These are phyloP conservation scores for Pyrus hybrid DNA, from an alignment of 331 rosid species.

Conservation along the genomic window DNA sequence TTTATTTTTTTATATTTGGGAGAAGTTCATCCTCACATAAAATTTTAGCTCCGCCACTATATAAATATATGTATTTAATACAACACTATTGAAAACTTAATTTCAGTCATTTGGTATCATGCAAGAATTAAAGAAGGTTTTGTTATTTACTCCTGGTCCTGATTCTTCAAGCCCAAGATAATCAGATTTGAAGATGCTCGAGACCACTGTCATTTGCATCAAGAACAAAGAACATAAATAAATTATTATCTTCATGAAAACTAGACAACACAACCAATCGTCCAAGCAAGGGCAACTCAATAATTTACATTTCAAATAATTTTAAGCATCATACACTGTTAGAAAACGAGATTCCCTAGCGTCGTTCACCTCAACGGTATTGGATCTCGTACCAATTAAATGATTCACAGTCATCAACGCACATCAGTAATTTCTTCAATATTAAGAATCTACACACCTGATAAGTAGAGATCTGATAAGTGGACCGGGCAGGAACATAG, in stretches of 20 bases:
- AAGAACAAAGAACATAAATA: background rate
- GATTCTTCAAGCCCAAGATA: background rate
- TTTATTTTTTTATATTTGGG: too few relatives aligned
- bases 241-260: background rate
- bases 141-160: background rate
- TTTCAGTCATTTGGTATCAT: background rate
- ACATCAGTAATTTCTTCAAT: too few relatives aligned
- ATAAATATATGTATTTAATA: too few relatives aligned
- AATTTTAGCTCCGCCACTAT: too few relatives aligned
- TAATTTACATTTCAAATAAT: background rate
- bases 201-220: background rate
- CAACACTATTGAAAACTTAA: too few relatives aligned
- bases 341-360: background rate
- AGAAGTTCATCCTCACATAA: too few relatives aligned
- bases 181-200: background rate
- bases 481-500: too few relatives aligned
- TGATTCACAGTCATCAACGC: background rate
- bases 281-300: background rate
- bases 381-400: background rate
- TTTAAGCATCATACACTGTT: background rate
- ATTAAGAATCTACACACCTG: too few relatives aligned
- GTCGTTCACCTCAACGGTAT: background rate
- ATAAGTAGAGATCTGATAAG: too few relatives aligned
- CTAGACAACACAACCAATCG: background rate
- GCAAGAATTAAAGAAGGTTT: background rate